Evolutionary conservation across 2,329 filamentous ascomycete genomes (phyloP), one percentile per base, ranked within the genome.

Genomic region (Ceratocystis smalleyi): DNA sequence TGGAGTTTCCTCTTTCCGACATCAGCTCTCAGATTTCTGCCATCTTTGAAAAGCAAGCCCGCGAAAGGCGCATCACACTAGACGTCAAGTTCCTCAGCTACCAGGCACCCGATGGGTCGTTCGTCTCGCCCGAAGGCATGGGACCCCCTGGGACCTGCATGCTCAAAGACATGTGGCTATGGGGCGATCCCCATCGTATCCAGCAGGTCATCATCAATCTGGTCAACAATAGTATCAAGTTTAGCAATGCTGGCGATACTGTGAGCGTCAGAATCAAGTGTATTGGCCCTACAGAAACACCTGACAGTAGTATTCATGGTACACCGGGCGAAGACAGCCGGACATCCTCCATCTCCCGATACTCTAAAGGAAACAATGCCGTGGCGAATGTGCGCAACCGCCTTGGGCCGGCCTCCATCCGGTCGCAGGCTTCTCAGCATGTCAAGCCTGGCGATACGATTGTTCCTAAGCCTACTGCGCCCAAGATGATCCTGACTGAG

Each of bases 131-230:
- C 15, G 81, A 82, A 10, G 83, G 83, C 2, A 75, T 85, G 17
- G 86, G 85, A 0, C 86, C 86, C 1, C 77, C 78, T 35, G 86
- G 86, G 3, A 72, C 82, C 2, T 87, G 86, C 8, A 79, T 86
- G 19, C 73, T 95, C 27, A 89, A 88, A 71, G 89, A 95, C 68
- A 91, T 95, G 85, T 85, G 88, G 61, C 77, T 96, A 0, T 94
- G 89, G 84, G 91, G 91, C n/a, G 91, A 96, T 70, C 88, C 94
- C 69, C 90, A 96, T 71, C 81, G 91, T 55, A 94, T 96, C 47
- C 76, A 95, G 30, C 91, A 96, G 72, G 88, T 96, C n/a, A 83
- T 96, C 59, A 96, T 95, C 77, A 95, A 95, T 71, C 78, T 96
- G 40, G 89, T 95, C 59, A 91, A 88, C 73, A 96, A 96, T 75